A percentile compares a stretch with the other conserved stretches of the same genome.
Conservation (phyloP, 2,329 filamentous ascomycete genomes). For the Aspergillus sp. region DNA sequence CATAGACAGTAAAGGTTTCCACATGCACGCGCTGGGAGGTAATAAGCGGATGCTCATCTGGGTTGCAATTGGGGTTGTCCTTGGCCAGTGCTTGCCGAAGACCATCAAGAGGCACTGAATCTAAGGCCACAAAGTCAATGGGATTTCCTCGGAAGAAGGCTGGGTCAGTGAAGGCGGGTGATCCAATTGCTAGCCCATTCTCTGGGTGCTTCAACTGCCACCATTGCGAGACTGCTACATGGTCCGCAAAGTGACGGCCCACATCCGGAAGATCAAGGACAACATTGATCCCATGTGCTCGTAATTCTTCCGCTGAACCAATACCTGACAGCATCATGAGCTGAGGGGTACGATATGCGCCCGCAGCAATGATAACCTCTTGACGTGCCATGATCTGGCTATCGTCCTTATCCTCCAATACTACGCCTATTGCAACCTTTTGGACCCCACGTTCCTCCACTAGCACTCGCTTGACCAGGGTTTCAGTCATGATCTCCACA, state of each 20-base stretch:
- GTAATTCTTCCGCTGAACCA: slow-evolving; percentile 27
- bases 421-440: slow-evolving; percentile 4
- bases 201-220: slow-evolving; percentile 23
- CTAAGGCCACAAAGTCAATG: slow-evolving; percentile 18
- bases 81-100: background rate
- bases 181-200: slow-evolving; percentile 19
- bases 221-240: slow-evolving; percentile 12
- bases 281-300: slow-evolving; percentile 30
- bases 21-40: background rate
- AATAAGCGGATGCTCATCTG: background rate
- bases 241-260: slow-evolving; percentile 15
- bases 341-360: slow-evolving; percentile 47
- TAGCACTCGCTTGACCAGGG: slow-evolving; percentile 7
- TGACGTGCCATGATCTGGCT: slow-evolving; percentile 28
- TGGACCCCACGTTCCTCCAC: background rate
- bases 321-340: slow-evolving; percentile 37
- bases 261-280: slow-evolving; percentile 14
- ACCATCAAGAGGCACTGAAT: slow-evolving; percentile 8
- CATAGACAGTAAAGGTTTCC: background rate
- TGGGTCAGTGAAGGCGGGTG: slow-evolving; percentile 14
- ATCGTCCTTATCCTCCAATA: background rate
- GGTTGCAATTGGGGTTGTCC: background rate
- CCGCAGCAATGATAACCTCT: slow-evolving; percentile 49
- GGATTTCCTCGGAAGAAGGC: slow-evolving; percentile 19
- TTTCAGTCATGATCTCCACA: slow-evolving; percentile 11